A percentile compares a stretch with the other conserved stretches of the same genome.
phyloP scores from a whole-genome alignment of 352 stramenopile genomes.

The Phytophthora litchii region DNA sequence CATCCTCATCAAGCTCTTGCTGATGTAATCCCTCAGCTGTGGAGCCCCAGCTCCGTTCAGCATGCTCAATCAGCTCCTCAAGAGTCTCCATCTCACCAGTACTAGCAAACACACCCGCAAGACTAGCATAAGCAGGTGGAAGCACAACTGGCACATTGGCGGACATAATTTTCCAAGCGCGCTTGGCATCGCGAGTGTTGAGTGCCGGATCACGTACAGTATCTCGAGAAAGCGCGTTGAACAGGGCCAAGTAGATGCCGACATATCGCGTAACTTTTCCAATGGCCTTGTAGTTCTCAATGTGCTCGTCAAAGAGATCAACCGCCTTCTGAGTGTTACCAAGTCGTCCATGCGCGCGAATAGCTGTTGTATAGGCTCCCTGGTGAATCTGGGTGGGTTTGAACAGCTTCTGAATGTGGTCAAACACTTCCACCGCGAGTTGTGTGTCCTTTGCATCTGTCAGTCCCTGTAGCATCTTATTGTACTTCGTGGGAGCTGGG shows the following conservation, averaged over 20 bases:
- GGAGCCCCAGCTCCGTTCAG: conserved; percentile 43
- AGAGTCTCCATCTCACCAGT: conserved; percentile 75
- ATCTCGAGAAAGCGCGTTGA: conserved; percentile 85
- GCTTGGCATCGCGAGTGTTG: conserved; percentile 75
- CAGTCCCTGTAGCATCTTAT: conserved; percentile 68
- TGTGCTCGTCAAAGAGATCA: conserved; percentile 74
- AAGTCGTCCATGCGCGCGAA: conserved; percentile 73
- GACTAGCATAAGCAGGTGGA: conserved; percentile 80
- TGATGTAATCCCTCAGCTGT: conserved; percentile 31
- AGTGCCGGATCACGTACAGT: conserved; percentile 59
- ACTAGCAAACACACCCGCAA: conserved; percentile 80
- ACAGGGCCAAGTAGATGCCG: conserved; percentile 75
- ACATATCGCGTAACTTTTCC: conserved; percentile 45
- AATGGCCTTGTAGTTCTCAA: conserved; percentile 44
- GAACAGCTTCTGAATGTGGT: conserved; percentile 58
- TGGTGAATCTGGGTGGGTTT: conserved; percentile 54
- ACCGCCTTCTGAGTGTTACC: conserved; percentile 67
- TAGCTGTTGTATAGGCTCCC: conserved; percentile 63
- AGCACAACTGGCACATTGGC: conserved; percentile 67
- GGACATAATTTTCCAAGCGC: conserved; percentile 79
- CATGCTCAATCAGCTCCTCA: conserved; percentile 64
- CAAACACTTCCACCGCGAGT: conserved; percentile 67
- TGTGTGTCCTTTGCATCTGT: conserved; percentile 63
- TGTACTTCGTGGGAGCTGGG: conserved; percentile 58
- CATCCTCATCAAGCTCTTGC: conserved; percentile 36